A percentile compares a stretch with the other conserved stretches of the same genome.
Evolutionary conservation across 2,329 filamentous ascomycete species (phyloP).

Genomic region (Salinomyces thailandicus): DNA sequence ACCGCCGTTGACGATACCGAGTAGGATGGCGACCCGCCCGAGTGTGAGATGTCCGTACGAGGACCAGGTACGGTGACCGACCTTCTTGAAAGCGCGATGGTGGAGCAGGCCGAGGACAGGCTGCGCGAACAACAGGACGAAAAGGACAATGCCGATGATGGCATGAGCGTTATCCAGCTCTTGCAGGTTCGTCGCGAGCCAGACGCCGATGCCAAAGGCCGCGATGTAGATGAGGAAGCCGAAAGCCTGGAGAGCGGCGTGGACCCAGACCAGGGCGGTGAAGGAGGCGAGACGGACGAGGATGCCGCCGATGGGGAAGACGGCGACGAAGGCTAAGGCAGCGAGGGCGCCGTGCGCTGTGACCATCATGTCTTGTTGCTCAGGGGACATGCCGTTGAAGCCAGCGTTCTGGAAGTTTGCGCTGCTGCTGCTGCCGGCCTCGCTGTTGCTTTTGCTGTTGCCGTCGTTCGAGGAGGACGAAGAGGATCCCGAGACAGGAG

Average conservation of each 20-base stretch:
- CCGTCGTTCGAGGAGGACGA: neutral
- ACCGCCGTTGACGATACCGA: conserved; percentile 49
- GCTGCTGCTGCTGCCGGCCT: neutral
- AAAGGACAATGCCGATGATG: conserved; percentile 44
- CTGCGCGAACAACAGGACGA: conserved; percentile 44
- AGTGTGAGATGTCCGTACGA: conserved; percentile 29
- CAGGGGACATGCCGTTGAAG: neutral
- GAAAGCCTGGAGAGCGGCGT: conserved; percentile 38
- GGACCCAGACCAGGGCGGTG: conserved; percentile 33
- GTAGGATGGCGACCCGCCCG: conserved; percentile 31
- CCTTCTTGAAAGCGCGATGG: conserved; percentile 41
- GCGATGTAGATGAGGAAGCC: conserved; percentile 38
- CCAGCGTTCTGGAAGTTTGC: neutral
- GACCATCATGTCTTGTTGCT: neutral
- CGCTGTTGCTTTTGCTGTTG: neutral
- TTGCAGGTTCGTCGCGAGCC: conserved; percentile 32
- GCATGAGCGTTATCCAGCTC: conserved; percentile 36
- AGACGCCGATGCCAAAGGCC: conserved; percentile 43
- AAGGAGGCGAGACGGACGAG: conserved; percentile 34
- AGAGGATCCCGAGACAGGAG: neutral
- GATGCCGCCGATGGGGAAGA: conserved; percentile 37
- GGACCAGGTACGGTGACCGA: conserved; percentile 34
- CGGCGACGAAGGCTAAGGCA: conserved; percentile 33
- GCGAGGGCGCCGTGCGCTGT: conserved; percentile 34
- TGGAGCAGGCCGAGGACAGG: conserved; percentile 43